Evolutionary conservation across 2,329 filamentous ascomycete species (phyloP), one percentile per base, ranked within the genome.

Genomic region (Rutstroemia sp.): DNA sequence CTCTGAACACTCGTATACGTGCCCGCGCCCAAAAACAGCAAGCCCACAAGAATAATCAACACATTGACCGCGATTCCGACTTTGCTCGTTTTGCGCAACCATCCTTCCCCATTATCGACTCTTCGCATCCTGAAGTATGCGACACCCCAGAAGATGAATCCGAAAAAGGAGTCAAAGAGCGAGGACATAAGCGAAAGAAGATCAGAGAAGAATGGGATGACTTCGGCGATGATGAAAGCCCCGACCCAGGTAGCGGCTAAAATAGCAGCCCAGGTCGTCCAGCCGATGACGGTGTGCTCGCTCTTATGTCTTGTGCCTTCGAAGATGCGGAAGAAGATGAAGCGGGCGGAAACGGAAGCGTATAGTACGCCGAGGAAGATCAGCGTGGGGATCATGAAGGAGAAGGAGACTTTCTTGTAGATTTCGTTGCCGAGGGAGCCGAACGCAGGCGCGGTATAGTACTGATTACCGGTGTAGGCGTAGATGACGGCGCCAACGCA

Each of bases 321-420:
- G 72, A 95, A 96, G 17, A 94, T 69, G 61, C 89, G 88, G 80
- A 96, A 95, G 75, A 96, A 95, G 66, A 96, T 76, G 74, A 96
- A 96, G 30, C 92, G 87, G 0, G 88, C 87, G 4, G 89, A 92
- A 1, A 96, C 89, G 0, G 89, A 94, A 14, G 92, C 91, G 69
- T 96, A 96, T 17, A 96, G 73, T 0, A 95, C 89, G 7, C 92
- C 92, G 4, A 96, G 73, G 75, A 96, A 96, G 68, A 96, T 90
- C 62, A 96, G 79, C 0, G 92, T 96, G 0, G 92, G 92, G 34
- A 96, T 87, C 91, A 96, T 96, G 75, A 96, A 95, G 12, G 87
- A 91, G 72, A 95, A 96, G 0, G 89, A 82, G 2, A 94, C 79
- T 75, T 96, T 96, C 75, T 94, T 91, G 74, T 86, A 94, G 2